Conservation (phyloP, 2,329 filamentous ascomycete genomes). For the Truncatella angustata region DNA sequence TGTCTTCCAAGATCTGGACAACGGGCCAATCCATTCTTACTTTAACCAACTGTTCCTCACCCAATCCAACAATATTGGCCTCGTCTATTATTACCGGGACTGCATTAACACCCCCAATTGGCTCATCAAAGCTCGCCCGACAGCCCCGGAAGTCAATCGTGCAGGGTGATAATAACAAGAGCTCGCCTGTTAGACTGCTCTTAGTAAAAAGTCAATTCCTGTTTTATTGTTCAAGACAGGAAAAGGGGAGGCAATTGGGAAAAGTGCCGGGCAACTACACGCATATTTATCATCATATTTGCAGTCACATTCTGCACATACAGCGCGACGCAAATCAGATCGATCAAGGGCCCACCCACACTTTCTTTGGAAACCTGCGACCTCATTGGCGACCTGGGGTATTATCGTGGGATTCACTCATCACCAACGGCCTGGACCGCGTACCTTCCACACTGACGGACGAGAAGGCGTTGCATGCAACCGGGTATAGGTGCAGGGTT, state of each 20-base stretch:
- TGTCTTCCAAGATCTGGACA: background rate
- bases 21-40: background rate
- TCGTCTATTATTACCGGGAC: conserved; percentile 2
- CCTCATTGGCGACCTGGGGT: conserved; percentile 5
- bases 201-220: background rate
- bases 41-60: background rate
- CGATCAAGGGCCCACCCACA: conserved; percentile 7
- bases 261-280: no score
- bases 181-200: no score
- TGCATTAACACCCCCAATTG: background rate
- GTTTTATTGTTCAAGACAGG: background rate
- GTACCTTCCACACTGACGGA: background rate
- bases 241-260: background rate
- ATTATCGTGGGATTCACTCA: conserved; percentile 2
- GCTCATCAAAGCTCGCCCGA: background rate
- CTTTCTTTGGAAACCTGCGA: background rate
- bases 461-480: conserved; percentile 2
- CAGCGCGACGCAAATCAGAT: conserved; percentile 9
- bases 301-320: no score
- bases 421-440: conserved; percentile 8
- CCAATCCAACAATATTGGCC: background rate
- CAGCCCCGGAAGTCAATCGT: conserved; percentile 6
- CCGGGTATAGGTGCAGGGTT: background rate
- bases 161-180: no score
- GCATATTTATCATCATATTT: no score